phyloP scores from a whole-genome alignment of 1,139 yeast species.

The Saccharomyces hybrid region DNA sequence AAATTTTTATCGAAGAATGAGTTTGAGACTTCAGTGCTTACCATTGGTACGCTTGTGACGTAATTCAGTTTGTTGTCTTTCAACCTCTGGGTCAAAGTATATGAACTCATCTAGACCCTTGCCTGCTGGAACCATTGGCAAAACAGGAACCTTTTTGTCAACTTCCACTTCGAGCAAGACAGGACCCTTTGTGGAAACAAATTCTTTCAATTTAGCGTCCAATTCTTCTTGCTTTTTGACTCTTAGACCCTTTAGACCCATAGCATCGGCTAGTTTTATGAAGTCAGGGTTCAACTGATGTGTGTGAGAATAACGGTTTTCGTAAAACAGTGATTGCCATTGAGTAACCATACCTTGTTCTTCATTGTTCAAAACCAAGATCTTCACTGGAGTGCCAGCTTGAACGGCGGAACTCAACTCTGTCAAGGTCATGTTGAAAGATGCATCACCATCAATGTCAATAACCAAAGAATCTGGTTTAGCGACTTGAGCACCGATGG shows the following conservation, averaged over 20 bases:
- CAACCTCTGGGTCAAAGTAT: conserved; percentile 72
- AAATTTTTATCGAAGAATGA: background rate
- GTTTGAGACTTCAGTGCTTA: conserved; percentile 24
- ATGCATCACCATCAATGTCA: conserved; percentile 97
- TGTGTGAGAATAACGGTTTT: conserved; percentile 92
- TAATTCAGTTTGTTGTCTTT: conserved; percentile 56
- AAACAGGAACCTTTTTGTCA: conserved; percentile 93
- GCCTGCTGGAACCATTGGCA: conserved; percentile 98
- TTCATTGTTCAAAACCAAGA: conserved; percentile 84
- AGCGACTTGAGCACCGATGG: conserved; percentile 97
- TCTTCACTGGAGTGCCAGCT: conserved; percentile 83
- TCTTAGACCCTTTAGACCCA: conserved; percentile 83
- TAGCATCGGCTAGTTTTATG: conserved; percentile 84
- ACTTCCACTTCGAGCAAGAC: conserved; percentile 83
- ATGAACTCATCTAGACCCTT: conserved; percentile 90
- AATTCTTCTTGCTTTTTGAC: conserved; percentile 61
- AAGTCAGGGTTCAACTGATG: conserved; percentile 93
- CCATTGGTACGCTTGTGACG: conserved; percentile 36
- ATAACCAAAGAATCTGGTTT: conserved; percentile 90
- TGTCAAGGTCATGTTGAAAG: conserved; percentile 92
- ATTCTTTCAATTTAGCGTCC: conserved; percentile 54
- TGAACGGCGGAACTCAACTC: conserved; percentile 93
- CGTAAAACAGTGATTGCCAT: conserved; percentile 96
- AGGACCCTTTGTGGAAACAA: conserved; percentile 75
- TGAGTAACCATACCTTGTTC: conserved; percentile 99